Percentiles rank a stretch among this genome's conserved stretches.
phyloP scores from a whole-genome alignment of 768 basidiomycete genomes.

The Candolleomyces eurysporus region DNA sequence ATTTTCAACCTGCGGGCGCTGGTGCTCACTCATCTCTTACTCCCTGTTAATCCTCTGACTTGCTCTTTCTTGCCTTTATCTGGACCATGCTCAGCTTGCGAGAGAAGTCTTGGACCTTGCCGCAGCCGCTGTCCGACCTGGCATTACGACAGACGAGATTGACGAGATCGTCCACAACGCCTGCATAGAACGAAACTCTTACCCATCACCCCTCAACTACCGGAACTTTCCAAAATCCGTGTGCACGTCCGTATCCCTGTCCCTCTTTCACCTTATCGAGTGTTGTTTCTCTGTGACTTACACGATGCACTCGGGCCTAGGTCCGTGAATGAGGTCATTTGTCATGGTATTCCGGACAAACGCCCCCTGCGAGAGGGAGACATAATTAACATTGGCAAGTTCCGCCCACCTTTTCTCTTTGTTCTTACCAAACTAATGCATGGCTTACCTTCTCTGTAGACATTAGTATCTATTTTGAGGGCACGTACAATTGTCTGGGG shows the following conservation, averaged over 20 bases:
- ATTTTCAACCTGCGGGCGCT: neutral
- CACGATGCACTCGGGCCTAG: constrained; percentile 32
- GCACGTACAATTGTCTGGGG: constrained; percentile 27
- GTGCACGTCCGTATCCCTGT: constrained; percentile 73
- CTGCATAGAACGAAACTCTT: constrained; percentile 84
- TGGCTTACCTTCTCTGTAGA: constrained; percentile 40
- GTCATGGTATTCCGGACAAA: constrained; percentile 94
- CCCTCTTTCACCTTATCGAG: neutral
- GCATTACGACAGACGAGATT: constrained; percentile 93
- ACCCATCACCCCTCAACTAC: constrained; percentile 94
- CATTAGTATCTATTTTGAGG: constrained; percentile 76
- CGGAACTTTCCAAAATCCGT: constrained; percentile 91
- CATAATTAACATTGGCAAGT: constrained; percentile 88
- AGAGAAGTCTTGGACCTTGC: constrained; percentile 93
- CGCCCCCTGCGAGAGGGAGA: constrained; percentile 86
- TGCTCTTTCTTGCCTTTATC: constrained; percentile 25
- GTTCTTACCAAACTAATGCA: neutral
- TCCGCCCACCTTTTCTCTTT: neutral
- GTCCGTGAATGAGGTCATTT: constrained; percentile 93
- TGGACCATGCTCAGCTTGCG: constrained; percentile 44
- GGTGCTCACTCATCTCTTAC: neutral
- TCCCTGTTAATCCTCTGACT: neutral
- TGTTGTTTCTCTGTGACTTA: neutral
- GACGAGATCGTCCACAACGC: constrained; percentile 94
- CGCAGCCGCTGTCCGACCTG: constrained; percentile 83